Evolutionary conservation across 1,139 yeast species (phyloP).

Genomic region (Candida smagusa): DNA sequence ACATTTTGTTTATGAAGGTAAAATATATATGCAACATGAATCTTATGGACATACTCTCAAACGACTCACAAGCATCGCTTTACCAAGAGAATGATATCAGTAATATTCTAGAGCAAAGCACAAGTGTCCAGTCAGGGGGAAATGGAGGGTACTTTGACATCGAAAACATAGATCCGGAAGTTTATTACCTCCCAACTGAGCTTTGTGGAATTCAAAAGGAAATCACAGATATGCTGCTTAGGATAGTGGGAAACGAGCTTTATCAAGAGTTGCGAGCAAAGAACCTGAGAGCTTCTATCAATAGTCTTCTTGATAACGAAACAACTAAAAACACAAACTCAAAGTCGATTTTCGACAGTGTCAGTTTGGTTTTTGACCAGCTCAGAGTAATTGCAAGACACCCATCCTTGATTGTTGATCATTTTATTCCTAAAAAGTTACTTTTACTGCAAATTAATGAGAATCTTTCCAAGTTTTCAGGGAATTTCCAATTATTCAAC

Average conservation of each 20-base stretch:
- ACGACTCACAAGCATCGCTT: constrained; percentile 6
- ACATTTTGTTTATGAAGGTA: neutral
- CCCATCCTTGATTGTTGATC: constrained; percentile 69
- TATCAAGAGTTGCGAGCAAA: constrained; percentile 23
- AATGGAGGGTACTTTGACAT: constrained; percentile 1
- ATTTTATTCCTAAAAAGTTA: constrained; percentile 67
- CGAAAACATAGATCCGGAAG: constrained; percentile 12
- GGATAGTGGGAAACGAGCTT: constrained; percentile 49
- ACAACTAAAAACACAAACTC: constrained; percentile 21
- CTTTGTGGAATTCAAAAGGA: constrained; percentile 56
- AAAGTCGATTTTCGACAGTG: constrained; percentile 11
- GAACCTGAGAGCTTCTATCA: constrained; percentile 32
- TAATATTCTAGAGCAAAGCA: constrained; percentile 2
- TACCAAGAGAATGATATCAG: constrained; percentile 6
- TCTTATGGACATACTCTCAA: constrained; percentile 37
- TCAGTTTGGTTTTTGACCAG: constrained; percentile 45
- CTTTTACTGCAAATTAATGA: constrained; percentile 63
- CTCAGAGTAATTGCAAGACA: constrained; percentile 53
- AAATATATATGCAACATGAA: constrained; percentile 18
- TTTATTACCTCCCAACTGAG: constrained; percentile 53
- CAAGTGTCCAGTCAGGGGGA: neutral
- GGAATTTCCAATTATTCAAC: constrained; percentile 56
- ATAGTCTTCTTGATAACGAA: constrained; percentile 29
- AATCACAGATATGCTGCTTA: constrained; percentile 49
- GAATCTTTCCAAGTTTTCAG: constrained; percentile 50